These are phyloP conservation scores for Talaromyces sp. DNA, from an alignment of 2,329 filamentous ascomycete genomes.

Conservation along the genomic window DNA sequence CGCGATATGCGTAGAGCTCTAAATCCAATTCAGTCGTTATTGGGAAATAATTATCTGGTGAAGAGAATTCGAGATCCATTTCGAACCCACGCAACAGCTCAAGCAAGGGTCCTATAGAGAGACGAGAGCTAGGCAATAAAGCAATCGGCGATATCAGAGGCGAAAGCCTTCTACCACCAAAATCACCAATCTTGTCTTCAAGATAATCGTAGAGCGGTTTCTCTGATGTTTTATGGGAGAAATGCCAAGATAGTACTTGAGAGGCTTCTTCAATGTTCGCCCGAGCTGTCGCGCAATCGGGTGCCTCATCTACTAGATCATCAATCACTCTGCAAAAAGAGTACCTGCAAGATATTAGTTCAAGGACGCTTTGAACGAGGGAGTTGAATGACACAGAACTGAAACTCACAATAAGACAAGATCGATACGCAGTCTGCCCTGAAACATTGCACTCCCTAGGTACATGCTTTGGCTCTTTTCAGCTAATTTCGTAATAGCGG, in stretches of 20 bases:
- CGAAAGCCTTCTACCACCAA: neutral
- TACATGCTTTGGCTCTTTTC: conserved; percentile 75
- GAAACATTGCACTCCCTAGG: conserved; percentile 69
- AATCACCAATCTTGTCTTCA: conserved; percentile 67
- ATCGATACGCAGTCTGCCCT: conserved; percentile 68
- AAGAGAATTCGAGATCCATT: conserved; percentile 47
- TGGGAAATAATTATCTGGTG: conserved; percentile 47
- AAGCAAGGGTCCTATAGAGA: neutral
- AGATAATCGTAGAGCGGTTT: conserved; percentile 66
- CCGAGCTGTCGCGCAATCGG: conserved; percentile 31
- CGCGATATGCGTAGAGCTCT: conserved; percentile 65
- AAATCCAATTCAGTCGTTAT: conserved; percentile 64
- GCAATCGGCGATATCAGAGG: neutral
- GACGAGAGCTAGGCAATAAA: neutral
- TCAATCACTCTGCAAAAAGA: conserved; percentile 75
- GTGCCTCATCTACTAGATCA: conserved; percentile 70
- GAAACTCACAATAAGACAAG: conserved; percentile 61
- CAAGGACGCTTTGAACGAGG: neutral
- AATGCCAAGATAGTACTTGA: conserved; percentile 51
- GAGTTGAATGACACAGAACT: too few species aligned
- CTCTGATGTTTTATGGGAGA: conserved; percentile 60
- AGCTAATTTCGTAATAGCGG: conserved; percentile 61
- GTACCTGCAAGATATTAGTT: conserved; percentile 4
- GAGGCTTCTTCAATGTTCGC: neutral
- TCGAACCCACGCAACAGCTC: neutral